Evolutionary conservation across 1,284 basidiomycete genomes (phyloP).

Genomic region (Moesziomyces globuligerus): DNA sequence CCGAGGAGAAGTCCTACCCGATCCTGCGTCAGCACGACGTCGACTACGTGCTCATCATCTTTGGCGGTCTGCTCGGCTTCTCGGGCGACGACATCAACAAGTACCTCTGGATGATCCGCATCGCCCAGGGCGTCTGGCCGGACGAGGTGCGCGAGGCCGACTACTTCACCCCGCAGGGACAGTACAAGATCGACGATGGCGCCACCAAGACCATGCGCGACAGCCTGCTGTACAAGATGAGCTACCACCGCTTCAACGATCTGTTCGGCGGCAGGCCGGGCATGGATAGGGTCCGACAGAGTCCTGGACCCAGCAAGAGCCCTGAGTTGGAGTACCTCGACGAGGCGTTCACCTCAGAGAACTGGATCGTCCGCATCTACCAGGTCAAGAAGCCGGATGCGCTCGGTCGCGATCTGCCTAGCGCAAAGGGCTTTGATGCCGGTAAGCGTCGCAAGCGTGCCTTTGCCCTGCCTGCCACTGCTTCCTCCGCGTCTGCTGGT

Average conservation of each 20-base stretch:
- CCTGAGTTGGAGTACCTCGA: slow-evolving; percentile 63
- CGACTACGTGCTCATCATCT: slow-evolving; percentile 96
- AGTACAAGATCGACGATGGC: slow-evolving; percentile 90
- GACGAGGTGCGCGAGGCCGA: slow-evolving; percentile 94
- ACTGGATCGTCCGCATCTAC: slow-evolving; percentile 79
- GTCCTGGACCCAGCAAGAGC: slow-evolving; percentile 40
- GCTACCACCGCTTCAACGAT: slow-evolving; percentile 66
- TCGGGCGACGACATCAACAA: slow-evolving; percentile 99
- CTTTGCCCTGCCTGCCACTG: slow-evolving; percentile 11
- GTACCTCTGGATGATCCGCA: slow-evolving; percentile 86
- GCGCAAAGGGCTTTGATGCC: slow-evolving; percentile 81
- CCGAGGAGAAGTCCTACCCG: slow-evolving; percentile 94
- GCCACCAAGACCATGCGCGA: slow-evolving; percentile 93
- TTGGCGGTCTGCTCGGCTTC: slow-evolving; percentile 94
- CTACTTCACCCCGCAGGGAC: slow-evolving; percentile 92
- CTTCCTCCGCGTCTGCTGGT: not conserved
- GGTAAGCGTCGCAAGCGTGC: slow-evolving; percentile 80
- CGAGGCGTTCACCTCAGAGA: slow-evolving; percentile 66
- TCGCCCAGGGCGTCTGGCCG: slow-evolving; percentile 98
- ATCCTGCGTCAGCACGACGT: slow-evolving; percentile 98
- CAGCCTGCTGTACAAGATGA: slow-evolving; percentile 78
- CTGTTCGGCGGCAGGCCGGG: slow-evolving; percentile 68
- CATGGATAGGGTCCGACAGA: slow-evolving; percentile 60
- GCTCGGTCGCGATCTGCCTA: slow-evolving; percentile 78
- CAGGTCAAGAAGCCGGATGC: slow-evolving; percentile 93